Conservation (phyloP, 2,329 filamentous ascomycete genomes). For the Monilinia laxa region DNA sequence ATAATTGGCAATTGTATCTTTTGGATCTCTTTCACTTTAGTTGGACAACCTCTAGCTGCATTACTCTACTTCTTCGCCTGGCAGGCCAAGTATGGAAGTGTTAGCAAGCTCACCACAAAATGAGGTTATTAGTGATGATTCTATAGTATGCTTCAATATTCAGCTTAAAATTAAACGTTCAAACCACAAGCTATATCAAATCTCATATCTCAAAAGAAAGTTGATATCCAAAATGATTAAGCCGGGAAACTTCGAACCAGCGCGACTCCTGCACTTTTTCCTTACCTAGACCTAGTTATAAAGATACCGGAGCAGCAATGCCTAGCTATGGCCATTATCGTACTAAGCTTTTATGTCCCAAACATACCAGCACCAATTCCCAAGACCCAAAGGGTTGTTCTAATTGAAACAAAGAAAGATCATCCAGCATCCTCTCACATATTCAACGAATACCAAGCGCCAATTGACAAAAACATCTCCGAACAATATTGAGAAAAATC, state of each 20-base stretch:
- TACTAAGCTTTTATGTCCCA: not conserved
- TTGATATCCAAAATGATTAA: not conserved
- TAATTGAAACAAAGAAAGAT: not conserved
- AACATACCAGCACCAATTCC: not conserved
- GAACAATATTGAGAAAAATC: not conserved
- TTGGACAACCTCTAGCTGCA: slow-evolving; percentile 90
- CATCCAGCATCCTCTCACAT: not conserved
- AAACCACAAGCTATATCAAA: not conserved
- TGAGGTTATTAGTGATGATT: slow-evolving; percentile 4
- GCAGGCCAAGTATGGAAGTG: slow-evolving; percentile 95
- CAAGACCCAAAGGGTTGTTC: no score
- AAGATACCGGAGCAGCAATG: not conserved
- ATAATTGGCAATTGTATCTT: slow-evolving; percentile 91
- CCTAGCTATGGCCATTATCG: not conserved
- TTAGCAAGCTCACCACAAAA: slow-evolving; percentile 47
- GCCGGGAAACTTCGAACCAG: not conserved
- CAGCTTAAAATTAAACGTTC: not conserved
- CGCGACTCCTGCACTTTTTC: no score
- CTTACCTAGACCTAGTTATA: not conserved
- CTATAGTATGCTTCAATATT: not conserved
- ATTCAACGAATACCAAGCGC: not conserved
- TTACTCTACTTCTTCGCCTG: slow-evolving; percentile 97
- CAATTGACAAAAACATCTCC: not conserved
- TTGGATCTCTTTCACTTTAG: slow-evolving; percentile 93
- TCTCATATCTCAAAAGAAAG: not conserved